phyloP scores from a whole-genome alignment of 1,284 basidiomycete genomes.

The Heterobasidion parviporum region DNA sequence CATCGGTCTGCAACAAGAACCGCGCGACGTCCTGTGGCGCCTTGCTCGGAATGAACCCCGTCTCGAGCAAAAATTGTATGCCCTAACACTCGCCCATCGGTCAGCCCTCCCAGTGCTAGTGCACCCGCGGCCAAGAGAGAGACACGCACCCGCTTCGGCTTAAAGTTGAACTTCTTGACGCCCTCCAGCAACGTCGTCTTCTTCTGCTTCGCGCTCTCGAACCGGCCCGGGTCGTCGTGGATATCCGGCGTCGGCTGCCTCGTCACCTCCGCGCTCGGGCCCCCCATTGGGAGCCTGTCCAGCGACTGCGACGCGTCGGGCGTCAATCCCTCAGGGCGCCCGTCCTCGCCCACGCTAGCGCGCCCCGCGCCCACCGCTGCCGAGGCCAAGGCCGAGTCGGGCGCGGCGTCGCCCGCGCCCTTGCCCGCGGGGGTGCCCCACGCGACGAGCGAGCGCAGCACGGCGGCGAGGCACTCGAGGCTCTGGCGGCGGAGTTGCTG shows the following conservation, averaged over 20 bases:
- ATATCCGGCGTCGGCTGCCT: conserved; percentile 70
- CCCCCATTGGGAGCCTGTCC: conserved; percentile 37
- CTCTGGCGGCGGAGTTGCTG: conserved; percentile 80
- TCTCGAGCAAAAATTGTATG: conserved; percentile 82
- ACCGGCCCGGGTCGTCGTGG: conserved; percentile 83
- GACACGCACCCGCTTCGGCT: conserved; percentile 76
- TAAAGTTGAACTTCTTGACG: conserved; percentile 97
- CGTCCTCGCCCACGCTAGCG: conserved; percentile 43
- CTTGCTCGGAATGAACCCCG: conserved; percentile 79
- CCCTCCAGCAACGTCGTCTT: conserved; percentile 95
- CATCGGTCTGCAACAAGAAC: conserved; percentile 88
- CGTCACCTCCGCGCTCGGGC: conserved; percentile 38
- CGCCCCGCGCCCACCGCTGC: conserved; percentile 20
- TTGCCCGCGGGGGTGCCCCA: conserved; percentile 73
- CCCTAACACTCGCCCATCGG: conserved; percentile 42
- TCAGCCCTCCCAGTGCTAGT: not conserved
- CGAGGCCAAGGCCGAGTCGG: conserved; percentile 17
- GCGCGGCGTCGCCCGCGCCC: conserved; percentile 28
- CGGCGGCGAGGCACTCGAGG: conserved; percentile 82
- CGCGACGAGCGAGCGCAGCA: conserved; percentile 80
- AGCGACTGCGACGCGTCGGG: conserved; percentile 40
- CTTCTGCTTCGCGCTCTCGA: conserved; percentile 95
- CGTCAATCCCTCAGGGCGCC: conserved; percentile 37
- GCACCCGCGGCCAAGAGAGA: no score
- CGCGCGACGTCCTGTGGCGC: conserved; percentile 77